Evolutionary conservation across 139 green algal genomes (phyloP).

Genomic region (Picochlorum sp.): DNA sequence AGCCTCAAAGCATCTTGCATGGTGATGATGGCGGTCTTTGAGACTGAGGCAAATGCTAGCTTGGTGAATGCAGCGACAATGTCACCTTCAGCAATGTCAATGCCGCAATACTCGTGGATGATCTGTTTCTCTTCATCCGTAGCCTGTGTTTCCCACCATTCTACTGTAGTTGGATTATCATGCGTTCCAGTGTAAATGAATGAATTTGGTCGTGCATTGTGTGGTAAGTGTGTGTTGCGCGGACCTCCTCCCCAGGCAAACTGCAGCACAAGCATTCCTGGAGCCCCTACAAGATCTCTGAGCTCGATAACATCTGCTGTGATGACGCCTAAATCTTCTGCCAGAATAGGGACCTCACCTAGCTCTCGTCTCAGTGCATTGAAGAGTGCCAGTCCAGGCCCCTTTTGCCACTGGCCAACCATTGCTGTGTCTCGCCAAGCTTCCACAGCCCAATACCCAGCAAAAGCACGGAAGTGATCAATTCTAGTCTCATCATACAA

Average conservation of each 20-base stretch:
- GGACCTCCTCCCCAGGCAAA: conserved; percentile 89
- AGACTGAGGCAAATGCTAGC: conserved; percentile 57
- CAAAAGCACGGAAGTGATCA: conserved; percentile 94
- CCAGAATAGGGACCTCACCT: conserved; percentile 73
- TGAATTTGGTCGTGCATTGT: conserved; percentile 95
- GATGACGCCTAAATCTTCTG: conserved; percentile 97
- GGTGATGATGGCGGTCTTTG: conserved; percentile 67
- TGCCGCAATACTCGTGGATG: conserved; percentile 62
- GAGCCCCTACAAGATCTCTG: conserved; percentile 75
- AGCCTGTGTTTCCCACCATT: conserved; percentile 63
- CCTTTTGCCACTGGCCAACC: conserved; percentile 71
- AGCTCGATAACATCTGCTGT: conserved; percentile 86
- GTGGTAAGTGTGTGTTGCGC: conserved; percentile 88
- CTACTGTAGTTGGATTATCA: conserved; percentile 92
- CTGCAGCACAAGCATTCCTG: conserved; percentile 97
- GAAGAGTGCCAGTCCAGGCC: conserved; percentile 74
- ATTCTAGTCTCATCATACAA: conserved; percentile 95
- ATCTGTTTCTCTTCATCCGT: conserved; percentile 45
- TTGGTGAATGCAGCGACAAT: conserved; percentile 74
- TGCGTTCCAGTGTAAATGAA: conserved; percentile 91
- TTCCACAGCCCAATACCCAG: conserved; percentile 86
- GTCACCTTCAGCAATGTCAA: conserved; percentile 44
- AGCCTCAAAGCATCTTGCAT: conserved; percentile 91
- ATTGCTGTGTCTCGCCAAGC: conserved; percentile 81
- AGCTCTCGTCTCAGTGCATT: conserved; percentile 48